phyloP scores from a whole-genome alignment of 169 alveolate genomes.

The Plasmodium knowlesi region DNA sequence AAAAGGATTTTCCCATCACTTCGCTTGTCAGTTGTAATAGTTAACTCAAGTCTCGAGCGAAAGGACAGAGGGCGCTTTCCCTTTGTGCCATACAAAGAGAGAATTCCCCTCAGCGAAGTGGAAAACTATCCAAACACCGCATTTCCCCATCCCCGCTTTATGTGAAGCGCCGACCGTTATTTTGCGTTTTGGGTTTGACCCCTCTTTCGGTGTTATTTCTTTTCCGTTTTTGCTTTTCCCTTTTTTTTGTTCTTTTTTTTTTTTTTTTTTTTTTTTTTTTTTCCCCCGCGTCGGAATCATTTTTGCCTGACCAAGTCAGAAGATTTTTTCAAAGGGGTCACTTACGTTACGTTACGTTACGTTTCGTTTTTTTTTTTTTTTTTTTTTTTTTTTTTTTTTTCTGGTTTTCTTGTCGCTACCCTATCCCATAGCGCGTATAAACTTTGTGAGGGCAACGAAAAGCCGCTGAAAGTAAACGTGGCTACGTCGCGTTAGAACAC shows the following conservation, averaged over 20 bases:
- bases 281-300: background rate
- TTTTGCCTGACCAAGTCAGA: background rate
- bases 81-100: background rate
- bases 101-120: background rate
- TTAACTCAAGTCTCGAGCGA: background rate
- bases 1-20: background rate
- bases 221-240: background rate
- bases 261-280: background rate
- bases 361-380: background rate
- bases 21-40: background rate
- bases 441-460: background rate
- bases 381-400: slow-evolving; percentile 1
- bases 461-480: background rate
- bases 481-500: background rate
- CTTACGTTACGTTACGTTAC: background rate
- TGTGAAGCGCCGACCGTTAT: background rate
- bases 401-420: background rate
- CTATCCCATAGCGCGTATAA: background rate
- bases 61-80: background rate
- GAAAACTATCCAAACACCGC: background rate
- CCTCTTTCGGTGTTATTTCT: background rate
- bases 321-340: background rate
- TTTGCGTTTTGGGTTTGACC: background rate
- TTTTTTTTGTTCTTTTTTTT: background rate
- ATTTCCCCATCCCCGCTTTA: background rate